A percentile compares a stretch with the other conserved stretches of the same genome.
phyloP scores from a whole-genome alignment of 2,329 filamentous ascomycete species.

The Monosporascus sp. region DNA sequence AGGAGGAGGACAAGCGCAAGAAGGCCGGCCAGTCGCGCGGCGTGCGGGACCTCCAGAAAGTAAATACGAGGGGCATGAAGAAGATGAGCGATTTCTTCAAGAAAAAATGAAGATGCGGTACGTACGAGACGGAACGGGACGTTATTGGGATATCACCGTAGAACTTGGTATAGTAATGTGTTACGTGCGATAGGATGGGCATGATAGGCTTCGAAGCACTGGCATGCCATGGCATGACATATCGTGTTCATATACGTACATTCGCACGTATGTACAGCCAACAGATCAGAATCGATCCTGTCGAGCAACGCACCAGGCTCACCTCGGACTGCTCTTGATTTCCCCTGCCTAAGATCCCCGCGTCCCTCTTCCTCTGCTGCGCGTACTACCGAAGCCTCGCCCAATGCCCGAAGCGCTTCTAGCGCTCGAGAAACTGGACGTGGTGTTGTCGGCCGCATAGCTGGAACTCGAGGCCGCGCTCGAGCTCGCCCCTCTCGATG shows the following conservation, averaged over 20 bases:
- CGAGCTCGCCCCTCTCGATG: slow-evolving; percentile 2
- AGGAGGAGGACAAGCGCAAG: slow-evolving; percentile 83
- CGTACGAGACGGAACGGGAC: too few species aligned
- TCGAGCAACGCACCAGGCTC: not conserved
- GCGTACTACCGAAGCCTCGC: slow-evolving; percentile 42
- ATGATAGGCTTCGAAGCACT: too few species aligned
- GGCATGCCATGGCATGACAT: not conserved
- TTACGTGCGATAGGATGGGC: too few species aligned
- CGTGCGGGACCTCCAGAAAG: slow-evolving; percentile 79
- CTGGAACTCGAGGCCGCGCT: slow-evolving; percentile 13
- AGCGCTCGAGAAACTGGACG: slow-evolving; percentile 24
- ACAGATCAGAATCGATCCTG: not conserved
- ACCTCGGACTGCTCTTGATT: not conserved
- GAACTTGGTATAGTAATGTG: too few species aligned
- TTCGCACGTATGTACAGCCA: not conserved
- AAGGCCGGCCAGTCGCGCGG: slow-evolving; percentile 70
- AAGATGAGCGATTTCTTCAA: slow-evolving; percentile 94
- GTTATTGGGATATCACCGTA: too few species aligned
- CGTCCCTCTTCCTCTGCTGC: slow-evolving; percentile 50
- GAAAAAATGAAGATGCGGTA: slow-evolving; percentile 44
- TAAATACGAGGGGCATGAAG: slow-evolving; percentile 89
- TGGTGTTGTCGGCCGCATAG: slow-evolving; percentile 25
- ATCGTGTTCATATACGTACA: not conserved
- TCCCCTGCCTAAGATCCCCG: slow-evolving; percentile 25
- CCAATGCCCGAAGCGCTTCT: slow-evolving; percentile 39